Conservation (phyloP, 2,329 filamentous ascomycete species). For the Epichloe amarillans region DNA sequence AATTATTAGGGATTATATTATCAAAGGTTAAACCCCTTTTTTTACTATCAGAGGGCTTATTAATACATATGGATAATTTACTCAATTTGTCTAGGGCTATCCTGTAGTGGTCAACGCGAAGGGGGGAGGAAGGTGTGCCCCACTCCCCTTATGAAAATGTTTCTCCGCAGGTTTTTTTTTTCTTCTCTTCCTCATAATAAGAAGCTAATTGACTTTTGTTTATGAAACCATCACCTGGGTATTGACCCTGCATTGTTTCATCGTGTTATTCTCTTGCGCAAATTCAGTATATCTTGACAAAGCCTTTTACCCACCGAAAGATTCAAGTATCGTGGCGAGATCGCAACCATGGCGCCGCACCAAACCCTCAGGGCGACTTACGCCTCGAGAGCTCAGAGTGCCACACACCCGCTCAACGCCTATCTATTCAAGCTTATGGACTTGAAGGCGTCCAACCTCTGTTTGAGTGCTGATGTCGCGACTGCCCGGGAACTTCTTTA, state of each 20-base stretch:
- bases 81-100: no score
- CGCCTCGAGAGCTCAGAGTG: conserved; percentile 35
- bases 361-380: conserved; percentile 39
- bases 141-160: no score
- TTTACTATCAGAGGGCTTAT: no score
- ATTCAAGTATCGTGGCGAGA: background rate
- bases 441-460: conserved; percentile 52
- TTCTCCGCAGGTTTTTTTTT: no score
- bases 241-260: no score
- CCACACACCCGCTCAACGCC: conserved; percentile 42
- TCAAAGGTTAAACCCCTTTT: no score
- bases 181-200: background rate
- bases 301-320: background rate
- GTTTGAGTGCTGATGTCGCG: conserved; percentile 50
- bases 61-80: no score
- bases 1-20: no score
- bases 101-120: no score
- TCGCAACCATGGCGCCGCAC: conserved; percentile 24
- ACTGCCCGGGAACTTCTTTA: conserved; percentile 47
- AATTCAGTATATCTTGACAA: background rate
- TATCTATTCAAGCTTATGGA: conserved; percentile 54
- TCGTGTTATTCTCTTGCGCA: background rate
- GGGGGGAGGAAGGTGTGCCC: no score
- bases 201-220: no score
- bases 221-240: no score